A percentile compares a stretch with the other conserved stretches of the same genome.
Evolutionary conservation across 2,329 filamentous ascomycete genomes (phyloP).

Genomic region (Tolypocladium pustulatum): DNA sequence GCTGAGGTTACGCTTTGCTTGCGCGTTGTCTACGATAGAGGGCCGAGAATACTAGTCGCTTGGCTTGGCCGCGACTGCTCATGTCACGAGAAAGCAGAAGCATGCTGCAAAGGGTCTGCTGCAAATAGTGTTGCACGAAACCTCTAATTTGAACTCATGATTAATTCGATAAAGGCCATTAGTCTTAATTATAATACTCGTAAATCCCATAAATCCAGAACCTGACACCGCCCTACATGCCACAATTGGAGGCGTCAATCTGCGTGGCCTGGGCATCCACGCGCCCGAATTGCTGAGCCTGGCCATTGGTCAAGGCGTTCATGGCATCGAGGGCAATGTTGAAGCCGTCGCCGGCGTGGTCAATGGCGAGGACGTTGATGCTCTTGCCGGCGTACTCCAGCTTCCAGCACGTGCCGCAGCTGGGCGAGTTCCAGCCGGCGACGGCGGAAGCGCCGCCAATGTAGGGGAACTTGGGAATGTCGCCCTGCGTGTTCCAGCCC

Average conservation of each 20-base stretch:
- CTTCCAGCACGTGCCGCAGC: conserved; percentile 51
- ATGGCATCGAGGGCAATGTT: conserved; percentile 48
- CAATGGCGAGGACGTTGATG: conserved; percentile 46
- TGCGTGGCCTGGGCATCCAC: conserved; percentile 37
- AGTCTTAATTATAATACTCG: background rate
- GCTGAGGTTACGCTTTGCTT: background rate
- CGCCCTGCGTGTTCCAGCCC: conserved; percentile 44
- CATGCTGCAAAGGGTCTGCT: background rate
- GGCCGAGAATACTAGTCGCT: background rate
- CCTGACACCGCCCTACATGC: conserved; percentile 14
- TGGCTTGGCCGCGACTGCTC: background rate
- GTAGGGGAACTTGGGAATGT: conserved; percentile 39
- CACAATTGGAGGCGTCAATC: conserved; percentile 34
- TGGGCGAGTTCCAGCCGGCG: conserved; percentile 43
- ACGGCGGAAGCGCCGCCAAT: conserved; percentile 44
- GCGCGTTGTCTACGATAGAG: background rate
- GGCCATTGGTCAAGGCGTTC: conserved; percentile 42
- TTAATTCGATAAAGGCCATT: background rate
- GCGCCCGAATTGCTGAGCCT: conserved; percentile 37
- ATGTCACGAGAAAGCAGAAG: background rate
- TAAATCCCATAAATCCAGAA: background rate
- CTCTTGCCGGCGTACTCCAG: conserved; percentile 39
- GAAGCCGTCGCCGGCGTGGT: conserved; percentile 38
- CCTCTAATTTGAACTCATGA: background rate
- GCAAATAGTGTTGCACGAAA: background rate